A percentile compares a stretch with the other conserved stretches of the same genome.
Conservation (phyloP, 768 basidiomycete genomes). For the Cystobasidium ongulense region DNA sequence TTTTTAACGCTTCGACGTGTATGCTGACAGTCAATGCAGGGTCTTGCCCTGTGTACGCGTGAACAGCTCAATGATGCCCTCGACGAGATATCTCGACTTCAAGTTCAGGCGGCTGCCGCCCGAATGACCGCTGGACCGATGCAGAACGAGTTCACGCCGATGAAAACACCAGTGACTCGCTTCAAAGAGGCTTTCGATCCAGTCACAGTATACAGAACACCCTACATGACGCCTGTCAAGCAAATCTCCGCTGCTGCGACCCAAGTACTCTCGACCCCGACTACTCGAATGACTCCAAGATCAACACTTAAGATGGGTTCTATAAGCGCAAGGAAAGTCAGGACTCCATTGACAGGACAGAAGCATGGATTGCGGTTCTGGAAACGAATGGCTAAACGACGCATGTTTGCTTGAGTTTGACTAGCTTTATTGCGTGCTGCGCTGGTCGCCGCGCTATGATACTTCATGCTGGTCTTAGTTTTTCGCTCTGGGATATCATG, state of each 20-base stretch:
- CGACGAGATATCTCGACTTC: neutral
- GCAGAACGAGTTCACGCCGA: neutral
- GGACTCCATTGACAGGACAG: neutral
- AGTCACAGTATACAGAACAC: neutral
- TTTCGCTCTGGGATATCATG: too few species aligned
- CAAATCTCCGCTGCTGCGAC: neutral
- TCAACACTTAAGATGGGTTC: neutral
- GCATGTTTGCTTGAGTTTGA: constrained; percentile 11
- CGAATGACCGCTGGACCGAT: neutral
- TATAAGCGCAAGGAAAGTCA: neutral
- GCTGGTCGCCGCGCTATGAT: neutral
- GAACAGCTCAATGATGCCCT: constrained; percentile 7
- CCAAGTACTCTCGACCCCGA: neutral
- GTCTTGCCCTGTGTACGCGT: neutral
- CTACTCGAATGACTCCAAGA: neutral
- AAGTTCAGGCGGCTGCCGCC: neutral
- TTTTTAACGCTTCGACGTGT: too few species aligned
- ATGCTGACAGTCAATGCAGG: neutral
- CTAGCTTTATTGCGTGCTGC: neutral
- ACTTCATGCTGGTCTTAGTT: neutral
- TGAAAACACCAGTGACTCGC: neutral
- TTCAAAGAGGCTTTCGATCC: neutral
- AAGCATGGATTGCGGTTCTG: constrained; percentile 1
- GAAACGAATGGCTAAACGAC: neutral
- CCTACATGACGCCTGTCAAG: neutral